Evolutionary conservation across 352 stramenopile species (phyloP), one percentile per base, ranked within the genome.

Genomic region (Phytophthora tubulina): DNA sequence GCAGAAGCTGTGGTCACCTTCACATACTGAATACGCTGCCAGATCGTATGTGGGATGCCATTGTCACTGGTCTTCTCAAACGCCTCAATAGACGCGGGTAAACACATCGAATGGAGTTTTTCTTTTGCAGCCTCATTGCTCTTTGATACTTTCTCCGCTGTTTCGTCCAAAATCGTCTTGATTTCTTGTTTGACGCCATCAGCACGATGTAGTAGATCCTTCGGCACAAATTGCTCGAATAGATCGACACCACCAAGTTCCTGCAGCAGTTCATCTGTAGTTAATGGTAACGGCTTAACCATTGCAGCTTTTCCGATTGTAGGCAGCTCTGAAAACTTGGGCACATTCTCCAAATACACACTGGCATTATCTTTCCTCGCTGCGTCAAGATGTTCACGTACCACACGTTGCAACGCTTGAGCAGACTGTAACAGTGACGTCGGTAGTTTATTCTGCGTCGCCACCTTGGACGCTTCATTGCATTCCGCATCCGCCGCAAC

Each of bases 341-440:
- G 88, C 10, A 95, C 75, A 11, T 92, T 93, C 58, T 94, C 88
- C 49, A 94, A 53, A 65, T 95, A 95, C 56, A 95, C 86, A 49
- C 82, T 93, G 32, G 82, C 79, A 72, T 95, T 95, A 71, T 95
- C 88, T 76, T 94, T 94, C 44, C 72, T 80, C 17, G 88, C 88
- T 7, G 65, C 76, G 17, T 81, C 74, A 11, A 93, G 81, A 27
- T 81, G 67, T 36, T 94, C 85, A 42, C 79, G 76, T 4, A 92
- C 70, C 32, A 92, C 78, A 10, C 73, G 70, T 60, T 93, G 82
- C 58, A 93, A 65, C 21, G 84, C 70, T 39, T 80, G 76, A 27
- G 81, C 73, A 21, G 85, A 93, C 66, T 90, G 72, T 17, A 84
- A 64, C 15, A 93, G 69, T 56, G 82, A 80, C 32, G 52, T 53